phyloP scores from a whole-genome alignment of 257 asterid genomes.

The Nicotiana sylvestris region DNA sequence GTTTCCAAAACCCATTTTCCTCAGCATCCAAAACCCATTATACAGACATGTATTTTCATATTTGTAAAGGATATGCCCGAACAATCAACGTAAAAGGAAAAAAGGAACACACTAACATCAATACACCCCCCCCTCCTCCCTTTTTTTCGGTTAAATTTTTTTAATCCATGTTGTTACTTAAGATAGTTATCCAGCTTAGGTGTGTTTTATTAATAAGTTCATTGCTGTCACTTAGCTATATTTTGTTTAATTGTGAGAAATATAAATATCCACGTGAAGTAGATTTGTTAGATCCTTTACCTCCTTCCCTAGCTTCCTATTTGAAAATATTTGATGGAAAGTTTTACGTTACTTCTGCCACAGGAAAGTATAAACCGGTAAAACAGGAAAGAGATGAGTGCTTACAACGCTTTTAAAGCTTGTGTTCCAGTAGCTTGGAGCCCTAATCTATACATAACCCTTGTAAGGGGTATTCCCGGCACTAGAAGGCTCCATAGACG shows the following conservation, averaged over 20 bases:
- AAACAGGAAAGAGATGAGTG: constrained; percentile 55
- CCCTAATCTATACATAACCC: constrained; percentile 72
- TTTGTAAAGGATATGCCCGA: neutral
- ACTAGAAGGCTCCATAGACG: constrained; percentile 91
- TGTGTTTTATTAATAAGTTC: too few species aligned
- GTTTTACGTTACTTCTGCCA: too few species aligned
- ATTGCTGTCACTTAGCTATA: too few species aligned
- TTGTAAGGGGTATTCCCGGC: constrained; percentile 96
- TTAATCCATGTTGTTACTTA: neutral
- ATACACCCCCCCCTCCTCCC: too few species aligned
- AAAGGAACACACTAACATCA: neutral
- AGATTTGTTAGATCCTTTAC: neutral
- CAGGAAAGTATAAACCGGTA: too few species aligned
- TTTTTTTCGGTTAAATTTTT: too few species aligned
- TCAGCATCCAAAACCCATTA: too few species aligned
- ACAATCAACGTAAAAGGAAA: neutral
- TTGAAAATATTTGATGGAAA: too few species aligned
- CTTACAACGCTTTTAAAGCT: constrained; percentile 76
- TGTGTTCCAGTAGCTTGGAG: constrained; percentile 87
- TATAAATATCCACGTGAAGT: neutral
- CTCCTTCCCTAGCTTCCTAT: neutral
- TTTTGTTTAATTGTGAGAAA: neutral
- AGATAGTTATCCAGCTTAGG: neutral
- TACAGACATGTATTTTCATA: neutral
- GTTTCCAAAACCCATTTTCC: too few species aligned